Base-by-base conservation (phyloP, 1,284 basidiomycete species). In the Ceratobasidium sp. region DNA sequence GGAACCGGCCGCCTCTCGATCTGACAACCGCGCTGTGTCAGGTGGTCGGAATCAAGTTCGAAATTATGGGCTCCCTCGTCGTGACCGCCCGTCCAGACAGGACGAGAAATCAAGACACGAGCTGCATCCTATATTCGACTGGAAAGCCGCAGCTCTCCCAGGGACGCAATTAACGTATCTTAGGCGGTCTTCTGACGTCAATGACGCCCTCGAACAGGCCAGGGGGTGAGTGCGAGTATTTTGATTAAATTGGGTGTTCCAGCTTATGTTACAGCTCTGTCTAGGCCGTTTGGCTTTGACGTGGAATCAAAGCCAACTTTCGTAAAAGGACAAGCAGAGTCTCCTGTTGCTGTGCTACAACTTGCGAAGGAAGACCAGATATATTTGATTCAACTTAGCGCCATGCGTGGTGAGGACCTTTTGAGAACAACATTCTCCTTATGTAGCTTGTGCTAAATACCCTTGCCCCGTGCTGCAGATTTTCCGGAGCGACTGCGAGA, bases 221-320 rank as follows among this genome's bases (percentile, higher is more conserved):
- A 33, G 31, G 31, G 68, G 68, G 68, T 73, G n/a, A 31, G 68
- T 69, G 23, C 47, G 33, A 58, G 20, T 3, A 10, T n/a, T 28
- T n/a, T 28, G 23, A 37, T 26, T 13, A 13, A 54, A 23, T 26
- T 26, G 28, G 37, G 7, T 20, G 37, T 6, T 49, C n/a, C n/a
- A n/a, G 13, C 35, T 13, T 20, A 49, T 49, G 60, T 23, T 28
- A 47, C 3, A 17, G 11, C 20, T 53, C 31, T 23, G 42, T 11
- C 11, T 60, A 73, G 68, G 54, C 68, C 68, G n/a, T 73, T 73
- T 49, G 68, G 68, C 5, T 73, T 73, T 31, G 68, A 73, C n/a
- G 17, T 73, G 23, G 68, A 73, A 45, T 73, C 56, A 39, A 73
- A 61, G 31, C 68, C 68, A 49, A 35, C 15, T 1, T 73, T 73